Conservation (phyloP, 1,284 basidiomycete species). For the Meripilus lineatus region DNA sequence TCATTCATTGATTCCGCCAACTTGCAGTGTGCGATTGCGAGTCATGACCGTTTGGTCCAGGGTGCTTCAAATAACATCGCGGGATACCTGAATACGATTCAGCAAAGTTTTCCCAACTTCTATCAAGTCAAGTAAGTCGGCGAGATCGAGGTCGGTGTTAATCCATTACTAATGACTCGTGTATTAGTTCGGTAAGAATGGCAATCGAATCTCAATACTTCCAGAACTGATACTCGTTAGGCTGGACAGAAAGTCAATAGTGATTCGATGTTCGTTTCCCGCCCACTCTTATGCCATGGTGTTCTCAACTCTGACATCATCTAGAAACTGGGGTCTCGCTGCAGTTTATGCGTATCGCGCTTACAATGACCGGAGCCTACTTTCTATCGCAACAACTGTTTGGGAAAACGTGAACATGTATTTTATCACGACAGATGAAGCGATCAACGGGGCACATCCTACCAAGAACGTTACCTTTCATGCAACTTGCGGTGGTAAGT, state of each 20-base stretch:
- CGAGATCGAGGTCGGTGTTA: no score
- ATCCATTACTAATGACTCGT: no score
- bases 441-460: no score
- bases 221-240: background rate
- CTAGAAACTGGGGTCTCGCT: conserved; percentile 6
- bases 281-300: background rate
- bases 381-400: conserved; percentile 3
- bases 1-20: background rate
- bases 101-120: no score
- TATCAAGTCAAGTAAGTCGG: background rate
- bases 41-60: background rate
- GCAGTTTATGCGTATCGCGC: conserved; percentile 11
- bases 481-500: background rate
- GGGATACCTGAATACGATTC: background rate
- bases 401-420: conserved; percentile 4
- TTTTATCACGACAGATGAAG: background rate
- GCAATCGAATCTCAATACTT: no score
- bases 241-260: background rate
- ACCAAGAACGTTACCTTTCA: conserved; percentile 2
- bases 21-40: conserved; percentile 3
- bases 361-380: conserved; percentile 7
- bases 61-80: background rate
- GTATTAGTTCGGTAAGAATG: no score
- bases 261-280: background rate
- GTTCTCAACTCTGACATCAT: background rate